Conservation (phyloP, 164 flowering plant species). For the Echeveria elegans region DNA sequence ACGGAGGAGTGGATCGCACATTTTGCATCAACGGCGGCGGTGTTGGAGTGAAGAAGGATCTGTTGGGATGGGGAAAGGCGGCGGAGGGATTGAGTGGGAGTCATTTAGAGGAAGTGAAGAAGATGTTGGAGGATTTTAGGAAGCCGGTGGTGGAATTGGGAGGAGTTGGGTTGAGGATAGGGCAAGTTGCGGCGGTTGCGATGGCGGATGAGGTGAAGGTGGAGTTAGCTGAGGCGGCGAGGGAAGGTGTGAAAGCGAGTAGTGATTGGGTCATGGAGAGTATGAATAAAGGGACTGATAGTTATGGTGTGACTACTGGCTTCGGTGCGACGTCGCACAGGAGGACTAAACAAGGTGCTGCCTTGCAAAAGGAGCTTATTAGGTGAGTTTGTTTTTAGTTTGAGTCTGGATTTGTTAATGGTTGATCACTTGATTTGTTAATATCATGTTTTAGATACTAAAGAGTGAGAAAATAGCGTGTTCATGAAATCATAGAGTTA, state of each 20-base stretch:
- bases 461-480: too few species aligned
- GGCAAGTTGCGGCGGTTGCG: constrained; percentile 13
- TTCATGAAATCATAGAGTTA: too few species aligned
- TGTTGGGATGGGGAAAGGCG: constrained; percentile 19
- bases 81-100: constrained; percentile 17
- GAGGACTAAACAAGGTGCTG: constrained; percentile 27
- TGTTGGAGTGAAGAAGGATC: constrained; percentile 13
- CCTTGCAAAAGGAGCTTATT: constrained; percentile 17
- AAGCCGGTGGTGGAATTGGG: constrained; percentile 12
- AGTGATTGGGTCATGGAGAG: constrained; percentile 25
- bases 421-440: too few species aligned
- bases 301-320: constrained; percentile 33
- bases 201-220: constrained; percentile 11
- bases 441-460: too few species aligned
- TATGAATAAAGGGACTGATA: constrained; percentile 27
- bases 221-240: constrained; percentile 19
- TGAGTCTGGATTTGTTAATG: too few species aligned
- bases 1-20: too few species aligned
- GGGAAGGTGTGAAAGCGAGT: constrained; percentile 24
- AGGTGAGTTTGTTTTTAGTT: too few species aligned
- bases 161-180: constrained; percentile 5
- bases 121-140: constrained; percentile 14
- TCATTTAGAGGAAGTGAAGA: constrained; percentile 21
- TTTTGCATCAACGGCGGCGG: not conserved
- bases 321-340: constrained; percentile 35